These are phyloP conservation scores for Rutstroemia sp. DNA, from an alignment of 2,329 filamentous ascomycete species.

Conservation along the genomic window DNA sequence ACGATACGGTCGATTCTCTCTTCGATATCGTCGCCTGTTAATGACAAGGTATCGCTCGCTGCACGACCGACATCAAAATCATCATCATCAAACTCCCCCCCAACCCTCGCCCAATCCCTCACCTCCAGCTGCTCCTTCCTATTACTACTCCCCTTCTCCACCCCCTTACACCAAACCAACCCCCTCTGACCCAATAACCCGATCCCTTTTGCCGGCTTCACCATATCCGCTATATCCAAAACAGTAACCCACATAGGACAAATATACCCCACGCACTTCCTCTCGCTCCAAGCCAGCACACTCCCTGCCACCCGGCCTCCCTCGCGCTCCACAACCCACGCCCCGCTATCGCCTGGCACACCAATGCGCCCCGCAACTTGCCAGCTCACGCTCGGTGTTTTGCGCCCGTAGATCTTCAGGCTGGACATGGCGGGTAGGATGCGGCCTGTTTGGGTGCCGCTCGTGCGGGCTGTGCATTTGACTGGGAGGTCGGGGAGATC, in stretches of 20 bases:
- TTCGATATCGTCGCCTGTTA: not conserved
- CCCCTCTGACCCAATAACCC: slow-evolving; percentile 57
- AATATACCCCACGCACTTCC: slow-evolving; percentile 79
- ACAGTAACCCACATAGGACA: slow-evolving; percentile 91
- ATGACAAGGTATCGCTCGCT: not conserved
- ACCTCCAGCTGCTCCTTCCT: not conserved
- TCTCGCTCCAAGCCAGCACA: slow-evolving; percentile 78
- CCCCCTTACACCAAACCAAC: not conserved
- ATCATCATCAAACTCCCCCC: slow-evolving; percentile 1
- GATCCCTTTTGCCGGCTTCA: slow-evolving; percentile 59
- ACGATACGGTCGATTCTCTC: not conserved
- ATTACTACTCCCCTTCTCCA: not conserved
- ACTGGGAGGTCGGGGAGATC: slow-evolving; percentile 69
- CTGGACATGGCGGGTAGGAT: slow-evolving; percentile 73
- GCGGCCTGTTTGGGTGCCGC: slow-evolving; percentile 70
- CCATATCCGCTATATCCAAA: slow-evolving; percentile 72
- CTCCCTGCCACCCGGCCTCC: slow-evolving; percentile 81
- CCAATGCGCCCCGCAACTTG: slow-evolving; percentile 50
- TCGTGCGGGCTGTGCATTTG: slow-evolving; percentile 83
- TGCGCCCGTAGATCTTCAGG: slow-evolving; percentile 80
- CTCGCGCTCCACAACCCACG: slow-evolving; percentile 88
- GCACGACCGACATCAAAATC: not conserved
- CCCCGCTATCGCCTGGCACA: slow-evolving; percentile 83
- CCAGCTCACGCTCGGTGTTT: slow-evolving; percentile 68
- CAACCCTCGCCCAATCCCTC: not conserved